Evolutionary conservation across 192 early-diverging fungal species (phyloP).

Genomic region (Borealophlyctis nickersoniae): DNA sequence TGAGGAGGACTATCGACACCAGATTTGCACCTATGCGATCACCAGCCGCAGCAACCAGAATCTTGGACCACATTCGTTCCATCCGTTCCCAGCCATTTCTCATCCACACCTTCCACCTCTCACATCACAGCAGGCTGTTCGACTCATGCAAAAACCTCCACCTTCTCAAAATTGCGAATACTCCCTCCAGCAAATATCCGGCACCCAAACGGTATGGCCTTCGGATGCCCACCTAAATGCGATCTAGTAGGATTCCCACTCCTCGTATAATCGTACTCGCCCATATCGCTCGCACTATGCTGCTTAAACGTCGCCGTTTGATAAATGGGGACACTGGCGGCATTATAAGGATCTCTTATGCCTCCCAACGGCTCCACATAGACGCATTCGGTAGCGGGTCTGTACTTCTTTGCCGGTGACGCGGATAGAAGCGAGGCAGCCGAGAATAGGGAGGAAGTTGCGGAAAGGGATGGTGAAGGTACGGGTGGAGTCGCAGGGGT

Average conservation of each 20-base stretch:
- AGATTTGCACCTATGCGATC: no score
- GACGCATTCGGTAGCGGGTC: slow-evolving; percentile 45
- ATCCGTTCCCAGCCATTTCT: no score
- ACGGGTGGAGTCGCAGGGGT: no score
- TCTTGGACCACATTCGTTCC: no score
- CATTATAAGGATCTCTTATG: slow-evolving; percentile 77
- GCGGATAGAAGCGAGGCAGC: slow-evolving; percentile 10
- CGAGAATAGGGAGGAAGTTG: neutral
- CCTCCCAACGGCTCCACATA: slow-evolving; percentile 28
- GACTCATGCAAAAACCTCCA: no score
- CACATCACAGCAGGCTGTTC: no score
- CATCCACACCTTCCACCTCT: no score
- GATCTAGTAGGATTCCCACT: slow-evolving; percentile 97
- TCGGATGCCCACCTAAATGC: slow-evolving; percentile 71
- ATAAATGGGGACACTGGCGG: slow-evolving; percentile 93
- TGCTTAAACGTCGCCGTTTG: slow-evolving; percentile 98
- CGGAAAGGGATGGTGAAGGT: neutral
- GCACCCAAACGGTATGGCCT: neutral
- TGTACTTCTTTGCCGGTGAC: slow-evolving; percentile 18
- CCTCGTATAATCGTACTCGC: slow-evolving; percentile 93
- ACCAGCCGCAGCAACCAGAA: no score
- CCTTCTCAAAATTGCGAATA: slow-evolving; percentile 7
- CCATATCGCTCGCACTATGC: slow-evolving; percentile 69
- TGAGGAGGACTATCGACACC: no score
- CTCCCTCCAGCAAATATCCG: neutral